Evolutionary conservation across 306 rosid species (phyloP), one percentile per base, ranked within the genome.

Genomic region (Vachellia collinsii): DNA sequence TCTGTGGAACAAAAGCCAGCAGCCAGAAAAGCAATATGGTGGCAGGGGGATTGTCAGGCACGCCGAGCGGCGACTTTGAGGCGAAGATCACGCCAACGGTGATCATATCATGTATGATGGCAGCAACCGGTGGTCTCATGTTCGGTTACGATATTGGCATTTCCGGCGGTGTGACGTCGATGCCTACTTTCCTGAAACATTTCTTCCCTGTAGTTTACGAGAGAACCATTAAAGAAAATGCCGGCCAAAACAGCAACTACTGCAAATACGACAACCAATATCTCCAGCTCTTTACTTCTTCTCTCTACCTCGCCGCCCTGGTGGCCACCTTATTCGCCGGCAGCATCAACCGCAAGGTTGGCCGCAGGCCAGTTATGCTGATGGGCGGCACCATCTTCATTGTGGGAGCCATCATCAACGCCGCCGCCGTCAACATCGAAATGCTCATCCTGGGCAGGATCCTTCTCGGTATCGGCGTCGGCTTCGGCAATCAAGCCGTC

Each of bases 131-230:
- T 12, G 92, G 95, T 5, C 91, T 91, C 29, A 91, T 91, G 94
- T 88, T 91, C 61, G 91, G 94, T 62, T 91, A 85, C 48, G 94
- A 91, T 20, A 62, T 89, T 42, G 92, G 92, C 36, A 85, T 91
- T 78, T 88, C 94, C 1, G 92, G 92, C 8, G 98, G 98, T 11
- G 98, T 92, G 2, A 94, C 98, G 19, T 81, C 97, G 0, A 92
- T 90, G 97, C 56, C 86, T 5, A 38, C 43, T 8, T 94, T 94
- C 83, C 42, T 94, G 76, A 7, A 86, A 25, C 53, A 77, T 12
- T 94, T 94, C 72, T 94, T 94, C 79, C 98, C 97, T 0, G 83
- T 23, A 0, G 94, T 94, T 0, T 87, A 90, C 48, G n/a, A 1
- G 19, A 89, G n/a, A 16, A 87, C 62, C 4, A 84, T 34, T 14